Evolutionary conservation across 495 filamentous ascomycete species (phyloP), one percentile per base, ranked within the genome.

Genomic region (Thermothielavioides terrestris): DNA sequence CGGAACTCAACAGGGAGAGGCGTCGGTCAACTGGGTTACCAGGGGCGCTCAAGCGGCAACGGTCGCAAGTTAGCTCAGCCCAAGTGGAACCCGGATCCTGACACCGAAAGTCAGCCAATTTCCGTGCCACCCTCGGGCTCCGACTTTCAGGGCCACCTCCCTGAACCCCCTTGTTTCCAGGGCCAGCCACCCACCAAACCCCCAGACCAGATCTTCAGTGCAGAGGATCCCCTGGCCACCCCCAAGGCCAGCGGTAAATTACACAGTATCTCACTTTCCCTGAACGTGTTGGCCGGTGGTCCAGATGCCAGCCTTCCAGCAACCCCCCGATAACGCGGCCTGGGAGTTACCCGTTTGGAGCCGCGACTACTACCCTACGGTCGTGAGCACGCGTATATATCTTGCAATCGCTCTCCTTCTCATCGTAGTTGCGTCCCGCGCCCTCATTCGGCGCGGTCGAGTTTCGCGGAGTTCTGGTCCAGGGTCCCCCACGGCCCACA

Each of bases 221-320:
- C 35, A 54, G 26, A 15, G 46, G 31, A 23, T 44, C 48, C 49
- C 47, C 46, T 34, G 21, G 26, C 23, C 37, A 18, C 52, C 44
- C 49, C 54, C 52, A 30, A 49, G 31, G 34, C n/a, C 52, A 39
- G 52, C 55, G 45, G 47, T 55, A 58, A 49, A 58, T 49, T 56
- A 50, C 61, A 59, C 55, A 23, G 49, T 57, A 55, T 44, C 46
- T 62, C n/a, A n/a, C n/a, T 32, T 42, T 18, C 63, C 44, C 55
- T 59, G 64, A 58, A 68, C 61, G 43, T 42, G 11, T 25, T 35
- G 32, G n/a, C n/a, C n/a, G n/a, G n/a, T n/a, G n/a, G n/a, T 34
- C 17, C 41, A 44, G 34, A 75, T 73, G 70, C 70, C 71, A 54
- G 61, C 60, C 59, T 54, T 70, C 52, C 66, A 63, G 28, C 62